Evolutionary conservation across 2,329 filamentous ascomycete genomes (phyloP).

Genomic region (Trichoderma cornu-damae): DNA sequence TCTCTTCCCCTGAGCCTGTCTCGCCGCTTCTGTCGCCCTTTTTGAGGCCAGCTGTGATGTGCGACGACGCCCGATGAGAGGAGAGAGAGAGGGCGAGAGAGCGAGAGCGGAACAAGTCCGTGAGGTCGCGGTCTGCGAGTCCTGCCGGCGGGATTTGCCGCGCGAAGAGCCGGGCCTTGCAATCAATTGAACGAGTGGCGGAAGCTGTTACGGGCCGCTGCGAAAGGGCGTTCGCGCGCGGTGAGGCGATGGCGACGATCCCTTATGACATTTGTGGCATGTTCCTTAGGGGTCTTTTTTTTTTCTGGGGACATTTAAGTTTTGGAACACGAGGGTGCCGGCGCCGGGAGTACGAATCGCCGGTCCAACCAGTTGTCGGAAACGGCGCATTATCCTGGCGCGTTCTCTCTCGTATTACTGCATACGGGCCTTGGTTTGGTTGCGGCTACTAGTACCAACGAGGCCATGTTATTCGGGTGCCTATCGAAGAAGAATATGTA

Average conservation of each 20-base stretch:
- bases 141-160: neutral
- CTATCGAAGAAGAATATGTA: neutral
- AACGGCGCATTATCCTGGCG: neutral
- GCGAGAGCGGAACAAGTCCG: neutral
- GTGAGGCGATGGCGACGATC: slow-evolving; percentile 18
- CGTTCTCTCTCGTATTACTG: slow-evolving; percentile 11
- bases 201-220: slow-evolving; percentile 5
- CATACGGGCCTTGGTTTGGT: neutral
- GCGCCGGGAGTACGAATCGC: slow-evolving; percentile 20
- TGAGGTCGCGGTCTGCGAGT: neutral
- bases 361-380: slow-evolving; percentile 6
- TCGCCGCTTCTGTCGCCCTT: neutral
- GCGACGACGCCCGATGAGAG: slow-evolving; percentile 9
- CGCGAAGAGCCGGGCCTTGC: neutral
- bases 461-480: slow-evolving; percentile 2
- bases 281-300: slow-evolving; percentile 10
- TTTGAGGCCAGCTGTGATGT: slow-evolving; percentile 15
- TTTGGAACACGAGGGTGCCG: slow-evolving; percentile 19
- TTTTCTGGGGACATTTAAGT: neutral
- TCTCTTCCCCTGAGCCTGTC: slow-evolving; percentile 7
- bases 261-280: slow-evolving; percentile 19
- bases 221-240: slow-evolving; percentile 18
- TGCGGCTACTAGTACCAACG: slow-evolving; percentile 12
- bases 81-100: too few species aligned
- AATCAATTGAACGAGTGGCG: slow-evolving; percentile 21